phyloP scores from a whole-genome alignment of 2,329 filamentous ascomycete genomes.

The Verticillium klebahnii region DNA sequence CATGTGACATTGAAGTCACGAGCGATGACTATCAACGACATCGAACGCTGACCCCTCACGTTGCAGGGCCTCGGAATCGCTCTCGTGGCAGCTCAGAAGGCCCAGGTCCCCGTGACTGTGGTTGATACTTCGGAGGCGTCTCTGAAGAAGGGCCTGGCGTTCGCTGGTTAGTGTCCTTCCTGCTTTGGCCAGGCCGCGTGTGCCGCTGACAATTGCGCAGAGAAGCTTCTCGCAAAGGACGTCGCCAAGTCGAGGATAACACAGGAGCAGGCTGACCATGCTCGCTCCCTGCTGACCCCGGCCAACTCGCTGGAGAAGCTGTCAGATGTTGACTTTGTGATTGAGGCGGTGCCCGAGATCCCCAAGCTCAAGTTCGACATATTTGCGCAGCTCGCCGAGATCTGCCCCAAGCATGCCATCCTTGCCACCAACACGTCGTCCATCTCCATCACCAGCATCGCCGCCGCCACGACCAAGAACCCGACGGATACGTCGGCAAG shows the following conservation, averaged over 20 bases:
- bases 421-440: slow-evolving; percentile 98
- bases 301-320: slow-evolving; percentile 74
- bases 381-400: slow-evolving; percentile 75
- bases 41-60: slow-evolving; percentile 13
- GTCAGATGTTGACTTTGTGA: slow-evolving; percentile 87
- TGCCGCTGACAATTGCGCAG: slow-evolving; percentile 35
- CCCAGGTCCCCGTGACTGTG: slow-evolving; percentile 76
- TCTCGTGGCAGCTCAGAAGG: slow-evolving; percentile 82
- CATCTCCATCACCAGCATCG: slow-evolving; percentile 95
- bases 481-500: slow-evolving; percentile 76
- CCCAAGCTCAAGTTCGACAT: slow-evolving; percentile 82
- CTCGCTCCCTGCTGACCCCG: slow-evolving; percentile 63
- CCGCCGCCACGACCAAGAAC: slow-evolving; percentile 75
- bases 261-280: slow-evolving; percentile 71
- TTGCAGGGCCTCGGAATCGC: slow-evolving; percentile 87
- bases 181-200: background rate
- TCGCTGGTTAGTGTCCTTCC: slow-evolving; percentile 58
- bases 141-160: slow-evolving; percentile 82
- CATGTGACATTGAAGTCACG: slow-evolving; percentile 27
- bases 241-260: slow-evolving; percentile 83
- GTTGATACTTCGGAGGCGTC: slow-evolving; percentile 82
- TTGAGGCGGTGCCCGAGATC: slow-evolving; percentile 95
- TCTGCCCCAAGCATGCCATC: slow-evolving; percentile 80
- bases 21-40: background rate
- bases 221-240: slow-evolving; percentile 91